Conservation (phyloP, 306 rosid species). For the Fragaria iinumae region DNA sequence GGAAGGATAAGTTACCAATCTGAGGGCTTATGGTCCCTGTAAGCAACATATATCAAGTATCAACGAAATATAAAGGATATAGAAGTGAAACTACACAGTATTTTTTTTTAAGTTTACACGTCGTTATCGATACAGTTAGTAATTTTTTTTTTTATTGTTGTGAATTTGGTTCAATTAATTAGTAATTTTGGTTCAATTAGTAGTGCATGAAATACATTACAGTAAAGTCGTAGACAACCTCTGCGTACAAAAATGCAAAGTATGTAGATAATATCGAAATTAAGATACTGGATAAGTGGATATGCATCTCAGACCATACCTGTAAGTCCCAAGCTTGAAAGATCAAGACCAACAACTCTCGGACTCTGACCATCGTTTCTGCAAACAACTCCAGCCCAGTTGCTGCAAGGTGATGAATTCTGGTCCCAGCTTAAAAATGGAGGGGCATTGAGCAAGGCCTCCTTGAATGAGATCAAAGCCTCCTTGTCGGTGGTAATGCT, state of each 20-base stretch:
- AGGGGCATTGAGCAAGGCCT: constrained; percentile 19
- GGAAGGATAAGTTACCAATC: constrained; percentile 58
- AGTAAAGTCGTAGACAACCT: too few species aligned
- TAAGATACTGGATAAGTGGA: not conserved
- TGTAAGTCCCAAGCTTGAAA: constrained; percentile 44
- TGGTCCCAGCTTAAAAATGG: constrained; percentile 47
- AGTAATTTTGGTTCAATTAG: too few species aligned
- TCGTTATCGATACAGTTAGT: too few species aligned
- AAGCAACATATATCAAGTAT: not conserved
- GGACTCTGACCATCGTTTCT: constrained; percentile 8
- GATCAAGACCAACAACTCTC: constrained; percentile 50
- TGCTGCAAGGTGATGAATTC: constrained; percentile 44
- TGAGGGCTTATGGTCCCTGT: constrained; percentile 46
- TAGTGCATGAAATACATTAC: too few species aligned
- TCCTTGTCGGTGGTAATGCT: constrained; percentile 49
- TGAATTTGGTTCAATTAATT: too few species aligned
- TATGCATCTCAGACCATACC: not conserved
- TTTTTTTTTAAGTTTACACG: too few species aligned
- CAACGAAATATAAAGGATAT: not conserved
- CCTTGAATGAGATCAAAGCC: constrained; percentile 58
- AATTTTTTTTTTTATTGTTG: too few species aligned
- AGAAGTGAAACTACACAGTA: not conserved
- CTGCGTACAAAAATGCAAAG: not conserved
- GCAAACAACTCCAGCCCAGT: constrained; percentile 69
- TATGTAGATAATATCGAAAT: not conserved